These are phyloP conservation scores for Fragaria iinumae DNA, from an alignment of 306 rosid species.

Conservation along the genomic window DNA sequence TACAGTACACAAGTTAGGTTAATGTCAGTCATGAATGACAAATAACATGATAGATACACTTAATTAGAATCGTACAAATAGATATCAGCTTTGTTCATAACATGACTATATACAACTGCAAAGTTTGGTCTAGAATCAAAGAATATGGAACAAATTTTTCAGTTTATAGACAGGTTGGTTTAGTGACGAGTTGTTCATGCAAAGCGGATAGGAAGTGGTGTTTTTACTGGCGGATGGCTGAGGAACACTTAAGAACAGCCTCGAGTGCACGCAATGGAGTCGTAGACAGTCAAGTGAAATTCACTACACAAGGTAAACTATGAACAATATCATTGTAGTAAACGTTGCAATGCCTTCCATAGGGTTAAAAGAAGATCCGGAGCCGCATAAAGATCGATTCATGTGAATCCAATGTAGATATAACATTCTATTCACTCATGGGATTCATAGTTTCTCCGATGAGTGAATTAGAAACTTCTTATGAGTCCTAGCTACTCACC, in stretches of 20 bases:
- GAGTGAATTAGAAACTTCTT: too few species aligned
- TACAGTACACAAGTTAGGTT: background rate
- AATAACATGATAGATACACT: background rate
- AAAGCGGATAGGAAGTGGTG: background rate
- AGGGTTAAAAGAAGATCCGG: background rate
- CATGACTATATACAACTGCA: background rate
- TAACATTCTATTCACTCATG: background rate
- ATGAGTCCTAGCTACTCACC: background rate
- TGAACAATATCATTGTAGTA: background rate
- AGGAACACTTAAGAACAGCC: background rate
- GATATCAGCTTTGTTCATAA: background rate
- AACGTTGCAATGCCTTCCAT: background rate
- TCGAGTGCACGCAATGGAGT: background rate
- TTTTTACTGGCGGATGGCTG: background rate
- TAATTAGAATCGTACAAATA: too few species aligned
- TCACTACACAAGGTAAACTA: background rate
- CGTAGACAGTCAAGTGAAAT: background rate
- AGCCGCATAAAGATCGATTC: background rate
- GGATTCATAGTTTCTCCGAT: background rate
- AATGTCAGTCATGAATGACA: background rate
- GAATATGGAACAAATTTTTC: too few species aligned
- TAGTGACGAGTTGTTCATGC: background rate
- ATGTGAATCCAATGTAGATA: too few species aligned
- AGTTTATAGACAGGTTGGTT: background rate
- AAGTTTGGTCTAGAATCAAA: background rate